Conservation (phyloP, 768 basidiomycete genomes). For the Macrolepiota dolichaula region DNA sequence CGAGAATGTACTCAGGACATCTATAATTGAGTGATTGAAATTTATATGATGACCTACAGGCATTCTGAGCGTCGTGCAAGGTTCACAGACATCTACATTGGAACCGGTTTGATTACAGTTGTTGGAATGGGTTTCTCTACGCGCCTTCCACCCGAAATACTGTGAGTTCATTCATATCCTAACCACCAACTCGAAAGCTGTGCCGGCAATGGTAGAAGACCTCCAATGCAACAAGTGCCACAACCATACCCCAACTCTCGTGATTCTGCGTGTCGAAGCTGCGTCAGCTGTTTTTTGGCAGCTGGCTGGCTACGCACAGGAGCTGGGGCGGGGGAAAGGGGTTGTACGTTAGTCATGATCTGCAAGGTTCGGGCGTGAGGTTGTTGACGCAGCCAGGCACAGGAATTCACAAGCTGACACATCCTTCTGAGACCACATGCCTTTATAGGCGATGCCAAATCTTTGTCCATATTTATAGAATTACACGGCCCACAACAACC, state of each 20-base stretch:
- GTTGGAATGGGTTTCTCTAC: slow-evolving; percentile 83
- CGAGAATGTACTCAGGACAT: not conserved
- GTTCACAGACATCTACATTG: slow-evolving; percentile 67
- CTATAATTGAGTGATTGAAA: not conserved
- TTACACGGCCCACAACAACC: too few relatives aligned
- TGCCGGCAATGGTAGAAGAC: slow-evolving; percentile 37
- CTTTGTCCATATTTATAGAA: too few relatives aligned
- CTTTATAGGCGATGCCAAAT: too few relatives aligned
- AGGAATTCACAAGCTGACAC: too few relatives aligned
- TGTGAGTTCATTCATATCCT: slow-evolving; percentile 27
- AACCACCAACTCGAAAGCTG: not conserved
- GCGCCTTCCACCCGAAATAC: slow-evolving; percentile 65
- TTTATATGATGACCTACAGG: slow-evolving; percentile 33
- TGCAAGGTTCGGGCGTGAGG: too few relatives aligned
- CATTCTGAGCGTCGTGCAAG: slow-evolving; percentile 73
- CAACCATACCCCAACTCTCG: too few relatives aligned
- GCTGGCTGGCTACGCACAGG: too few relatives aligned
- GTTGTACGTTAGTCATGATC: too few relatives aligned
- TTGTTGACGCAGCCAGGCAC: not conserved
- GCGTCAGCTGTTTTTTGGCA: too few relatives aligned
- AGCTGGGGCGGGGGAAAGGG: too few relatives aligned
- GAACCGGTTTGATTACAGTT: slow-evolving; percentile 79
- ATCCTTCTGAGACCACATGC: too few relatives aligned
- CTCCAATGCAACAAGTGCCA: slow-evolving; percentile 45
- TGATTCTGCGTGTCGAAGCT: too few relatives aligned